Evolutionary conservation across 1,284 basidiomycete species (phyloP).

Genomic region (Anthracocystis walkeri): DNA sequence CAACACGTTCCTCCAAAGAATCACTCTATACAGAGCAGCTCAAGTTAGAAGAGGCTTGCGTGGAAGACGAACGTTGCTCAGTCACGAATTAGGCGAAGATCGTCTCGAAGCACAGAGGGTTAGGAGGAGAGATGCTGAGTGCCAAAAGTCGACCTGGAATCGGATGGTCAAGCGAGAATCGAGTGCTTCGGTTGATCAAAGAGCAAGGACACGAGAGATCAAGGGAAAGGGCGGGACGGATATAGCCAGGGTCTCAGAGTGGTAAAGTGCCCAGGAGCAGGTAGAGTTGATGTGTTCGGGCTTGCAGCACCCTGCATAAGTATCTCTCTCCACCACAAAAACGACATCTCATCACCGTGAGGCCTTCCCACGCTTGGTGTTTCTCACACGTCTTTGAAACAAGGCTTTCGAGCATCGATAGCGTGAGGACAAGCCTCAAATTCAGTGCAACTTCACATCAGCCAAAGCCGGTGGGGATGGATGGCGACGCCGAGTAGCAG

Average conservation of each 20-base stretch:
- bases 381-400: background rate
- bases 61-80: too few species aligned
- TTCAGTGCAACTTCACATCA: background rate
- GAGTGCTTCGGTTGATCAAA: background rate
- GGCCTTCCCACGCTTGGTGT: too few species aligned
- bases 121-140: background rate
- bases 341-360: too few species aligned
- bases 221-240: background rate
- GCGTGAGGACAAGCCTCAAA: background rate
- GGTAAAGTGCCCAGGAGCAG: background rate
- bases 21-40: background rate
- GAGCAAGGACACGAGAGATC: too few species aligned
- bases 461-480: background rate
- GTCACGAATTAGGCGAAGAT: background rate
- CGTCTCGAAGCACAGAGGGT: background rate
- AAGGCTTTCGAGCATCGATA: background rate
- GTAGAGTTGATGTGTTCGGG: background rate
- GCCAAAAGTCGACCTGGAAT: background rate
- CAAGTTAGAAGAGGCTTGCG: background rate
- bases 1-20: background rate
- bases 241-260: background rate
- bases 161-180: slow-evolving; percentile 7
- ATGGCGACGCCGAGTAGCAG: slow-evolving; percentile 3
- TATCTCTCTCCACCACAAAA: too few species aligned
- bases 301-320: slow-evolving; percentile 11